phyloP scores from a whole-genome alignment of 176 grass and related monocot genomes.

The Pontederia crassipes region DNA sequence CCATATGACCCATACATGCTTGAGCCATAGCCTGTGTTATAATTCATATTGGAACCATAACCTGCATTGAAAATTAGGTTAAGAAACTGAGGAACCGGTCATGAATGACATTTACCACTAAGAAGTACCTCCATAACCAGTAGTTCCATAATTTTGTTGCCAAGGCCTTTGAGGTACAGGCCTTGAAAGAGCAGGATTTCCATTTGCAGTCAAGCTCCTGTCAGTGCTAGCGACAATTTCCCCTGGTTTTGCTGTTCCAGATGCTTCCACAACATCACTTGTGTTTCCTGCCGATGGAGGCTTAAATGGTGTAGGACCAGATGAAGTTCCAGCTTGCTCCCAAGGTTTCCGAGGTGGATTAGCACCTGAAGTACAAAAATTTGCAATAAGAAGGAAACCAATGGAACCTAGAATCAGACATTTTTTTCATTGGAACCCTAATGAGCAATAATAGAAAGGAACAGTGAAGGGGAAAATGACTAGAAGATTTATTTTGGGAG shows the following conservation, averaged over 20 bases:
- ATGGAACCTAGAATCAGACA: too few species aligned
- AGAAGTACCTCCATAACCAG: constrained; percentile 47
- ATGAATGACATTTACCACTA: too few species aligned
- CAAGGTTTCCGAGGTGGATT: constrained; percentile 1
- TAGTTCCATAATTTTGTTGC: constrained; percentile 64
- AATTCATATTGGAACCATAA: constrained; percentile 28
- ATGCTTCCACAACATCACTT: constrained; percentile 76
- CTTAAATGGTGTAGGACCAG: constrained; percentile 58
- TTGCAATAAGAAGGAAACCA: too few species aligned
- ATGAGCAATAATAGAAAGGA: too few species aligned
- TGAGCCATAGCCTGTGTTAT: background rate
- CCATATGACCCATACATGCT: constrained; percentile 16
- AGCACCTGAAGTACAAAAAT: too few species aligned
- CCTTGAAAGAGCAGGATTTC: constrained; percentile 30
- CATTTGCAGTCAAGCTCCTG: constrained; percentile 20
- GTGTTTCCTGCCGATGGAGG: constrained; percentile 76
- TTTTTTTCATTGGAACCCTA: too few species aligned
- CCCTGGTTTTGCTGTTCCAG: constrained; percentile 71
- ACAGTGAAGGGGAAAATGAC: too few species aligned
- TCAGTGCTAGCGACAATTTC: constrained; percentile 43
- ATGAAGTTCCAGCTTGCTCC: constrained; percentile 50
- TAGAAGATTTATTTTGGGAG: too few species aligned
- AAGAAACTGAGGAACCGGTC: too few species aligned
- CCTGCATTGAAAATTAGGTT: constrained; percentile 22
- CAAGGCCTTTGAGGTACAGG: constrained; percentile 65